Base-by-base conservation (phyloP, 495 filamentous ascomycete species). In the Barbatosphaeria neglecta region DNA sequence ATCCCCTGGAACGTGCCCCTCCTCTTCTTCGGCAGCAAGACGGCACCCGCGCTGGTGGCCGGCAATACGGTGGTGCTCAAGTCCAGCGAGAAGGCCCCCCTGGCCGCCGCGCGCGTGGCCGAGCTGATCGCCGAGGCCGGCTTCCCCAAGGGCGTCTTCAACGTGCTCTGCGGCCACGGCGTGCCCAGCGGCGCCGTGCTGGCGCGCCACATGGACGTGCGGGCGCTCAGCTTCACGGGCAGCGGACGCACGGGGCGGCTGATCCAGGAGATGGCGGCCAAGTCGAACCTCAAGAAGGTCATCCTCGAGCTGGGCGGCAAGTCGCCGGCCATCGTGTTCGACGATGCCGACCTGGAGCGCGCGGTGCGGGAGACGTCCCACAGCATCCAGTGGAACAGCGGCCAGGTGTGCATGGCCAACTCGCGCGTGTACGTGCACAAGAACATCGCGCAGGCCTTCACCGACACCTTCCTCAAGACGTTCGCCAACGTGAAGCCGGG, bases 1-100 rank as follows among this genome's bases (percentile, higher is more conserved):
- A 92, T 94, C 45, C 87, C 86, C 18, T 94, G 87, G 88, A 93
- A 95, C 51, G 90, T 81, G 47, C 86, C 88, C 7, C 65, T 90
- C 5, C 72, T 69, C 19, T 94, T 95, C 83, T 82, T 87, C 1
- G 83, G 83, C 1, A 88, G 84, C 86, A 96, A 96, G 60, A 64
- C 93, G 1, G 89, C 85, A 5, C 88, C 90, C 6, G 90, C 90
- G 5, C 73, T 96, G 15, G 83, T 86, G 35, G 84, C 83, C 42
- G 87, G 90, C 10, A 95, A 95, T 60, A 87, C 87, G 0, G 65
- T 95, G 19, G 80, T 96, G 2, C 59, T 96, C 41, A 96, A 96
- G 63, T 76, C 87, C 6, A 86, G 87, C 1, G 90, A 96, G 61
- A 89, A 96, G 61, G 93, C 88, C 1, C 90, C 90, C 0, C 70